Base-by-base conservation (phyloP, 108 stramenopile genomes). In the Nitzschia sp. region DNA sequence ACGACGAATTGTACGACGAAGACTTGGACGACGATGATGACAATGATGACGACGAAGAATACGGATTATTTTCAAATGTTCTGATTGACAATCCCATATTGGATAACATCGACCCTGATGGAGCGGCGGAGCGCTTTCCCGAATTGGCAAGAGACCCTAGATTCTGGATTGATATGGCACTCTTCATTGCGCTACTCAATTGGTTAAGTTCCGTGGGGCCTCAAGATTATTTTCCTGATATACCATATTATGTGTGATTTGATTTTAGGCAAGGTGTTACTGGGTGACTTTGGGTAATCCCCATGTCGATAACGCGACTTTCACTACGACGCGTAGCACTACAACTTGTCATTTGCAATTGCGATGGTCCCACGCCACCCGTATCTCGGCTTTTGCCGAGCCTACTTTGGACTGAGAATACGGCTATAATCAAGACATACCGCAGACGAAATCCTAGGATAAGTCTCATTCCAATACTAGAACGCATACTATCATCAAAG, bases 71-170 rank as follows among this genome's bases (percentile, higher is more conserved):
- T 56, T 59, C 59, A 23, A 79, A 81, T 54, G 76, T 67, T 19
- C 21, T 85, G 0, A 81, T 87, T 48, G 80, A 80, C 21, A 87
- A 87, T 78, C 74, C 82, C 17, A 36, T 81, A 19, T 58, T 87
- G 26, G 86, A 87, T 73, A 59, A 47, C 18, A 81, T 87, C 28
- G 86, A 87, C 73, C 86, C 86, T 21, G 82, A 87, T 60, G 86
- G 86, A n/a, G 72, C 82, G 1, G 71, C 69, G 11, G 79, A 82
- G 47, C 79, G 82, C 53, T 77, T 87, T 45, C 74, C 77, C 42
- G 86, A 87, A 47, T 62, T 87, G 0, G 68, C 71, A 3, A 27
- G 55, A 47, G 86, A 87, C 68, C 66, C 69, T 21, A 53, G 68
- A 33, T 87, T 87, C 54, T 87, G 86, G 86, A 62, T 72, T 26